phyloP scores from a whole-genome alignment of 768 basidiomycete species.

The Crepidotus variabilis region DNA sequence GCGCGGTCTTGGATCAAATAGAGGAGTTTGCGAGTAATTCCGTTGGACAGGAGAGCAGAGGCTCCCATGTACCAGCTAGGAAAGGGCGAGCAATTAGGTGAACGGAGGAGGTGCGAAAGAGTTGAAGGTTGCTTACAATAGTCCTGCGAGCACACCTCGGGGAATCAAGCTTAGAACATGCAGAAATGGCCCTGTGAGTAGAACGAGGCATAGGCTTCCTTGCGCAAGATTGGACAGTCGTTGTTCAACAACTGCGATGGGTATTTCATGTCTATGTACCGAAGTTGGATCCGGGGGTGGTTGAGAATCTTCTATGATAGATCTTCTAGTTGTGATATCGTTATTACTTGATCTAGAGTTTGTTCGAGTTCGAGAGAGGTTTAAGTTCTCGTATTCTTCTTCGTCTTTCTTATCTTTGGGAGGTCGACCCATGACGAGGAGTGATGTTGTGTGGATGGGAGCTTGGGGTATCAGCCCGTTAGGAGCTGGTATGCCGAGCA shows the following conservation, averaged over 20 bases:
- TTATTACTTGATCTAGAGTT: constrained; percentile 7
- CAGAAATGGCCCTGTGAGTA: constrained; percentile 80
- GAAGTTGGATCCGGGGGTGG: constrained; percentile 17
- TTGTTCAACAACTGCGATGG: constrained; percentile 83
- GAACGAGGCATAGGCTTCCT: constrained; percentile 72
- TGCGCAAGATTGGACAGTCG: constrained; percentile 89
- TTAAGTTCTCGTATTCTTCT: constrained; percentile 10
- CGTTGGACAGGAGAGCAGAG: constrained; percentile 75
- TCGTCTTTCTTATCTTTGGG: constrained; percentile 31
- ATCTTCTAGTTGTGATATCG: constrained; percentile 3
- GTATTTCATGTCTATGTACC: constrained; percentile 40
- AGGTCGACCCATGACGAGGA: constrained; percentile 61
- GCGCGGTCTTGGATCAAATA: constrained; percentile 73
- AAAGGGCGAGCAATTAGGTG: not conserved
- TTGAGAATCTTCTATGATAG: constrained; percentile 9
- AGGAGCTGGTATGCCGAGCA: constrained; percentile 85
- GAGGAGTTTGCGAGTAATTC: constrained; percentile 77
- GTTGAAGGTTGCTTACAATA: constrained; percentile 59
- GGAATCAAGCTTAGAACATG: constrained; percentile 79
- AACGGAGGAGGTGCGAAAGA: not conserved
- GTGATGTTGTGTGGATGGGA: constrained; percentile 86
- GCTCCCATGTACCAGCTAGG: constrained; percentile 89
- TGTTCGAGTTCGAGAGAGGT: constrained; percentile 11
- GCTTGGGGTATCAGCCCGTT: constrained; percentile 86
- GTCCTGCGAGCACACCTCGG: constrained; percentile 76